phyloP scores from a whole-genome alignment of 352 stramenopile species.

The Pythium folliculosum region DNA sequence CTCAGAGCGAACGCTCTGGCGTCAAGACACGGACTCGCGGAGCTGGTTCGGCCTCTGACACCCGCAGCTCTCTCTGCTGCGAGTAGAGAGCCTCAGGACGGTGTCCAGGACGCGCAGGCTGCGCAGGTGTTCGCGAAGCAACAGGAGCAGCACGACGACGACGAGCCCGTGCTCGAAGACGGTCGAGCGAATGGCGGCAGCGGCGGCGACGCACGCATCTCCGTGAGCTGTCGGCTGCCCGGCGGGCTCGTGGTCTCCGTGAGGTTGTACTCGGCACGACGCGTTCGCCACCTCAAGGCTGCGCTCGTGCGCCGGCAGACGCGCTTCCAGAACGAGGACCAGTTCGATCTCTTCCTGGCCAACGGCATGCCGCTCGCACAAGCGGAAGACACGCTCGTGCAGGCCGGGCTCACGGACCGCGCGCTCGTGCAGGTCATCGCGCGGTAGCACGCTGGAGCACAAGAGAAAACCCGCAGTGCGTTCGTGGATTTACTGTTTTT shows the following conservation, averaged over 20 bases:
- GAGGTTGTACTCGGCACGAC: slow-evolving; percentile 43
- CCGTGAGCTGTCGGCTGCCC: slow-evolving; percentile 55
- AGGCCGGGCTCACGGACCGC: slow-evolving; percentile 41
- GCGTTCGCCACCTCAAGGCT: slow-evolving; percentile 57
- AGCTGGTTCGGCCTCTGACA: slow-evolving; percentile 34
- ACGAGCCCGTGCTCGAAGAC: background rate
- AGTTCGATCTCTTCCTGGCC: slow-evolving; percentile 57
- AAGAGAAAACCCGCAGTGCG: background rate
- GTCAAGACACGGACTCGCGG: slow-evolving; percentile 42
- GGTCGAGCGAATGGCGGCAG: background rate
- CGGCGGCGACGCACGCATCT: slow-evolving; percentile 31
- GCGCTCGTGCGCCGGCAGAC: slow-evolving; percentile 42
- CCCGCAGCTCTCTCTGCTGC: background rate
- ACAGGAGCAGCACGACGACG: background rate
- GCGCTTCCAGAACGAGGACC: slow-evolving; percentile 45
- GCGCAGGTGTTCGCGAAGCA: background rate
- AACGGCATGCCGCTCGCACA: slow-evolving; percentile 40
- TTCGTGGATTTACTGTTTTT: no score
- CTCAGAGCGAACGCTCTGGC: slow-evolving; percentile 53
- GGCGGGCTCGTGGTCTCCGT: slow-evolving; percentile 52
- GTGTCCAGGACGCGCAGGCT: background rate
- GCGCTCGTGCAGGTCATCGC: slow-evolving; percentile 48
- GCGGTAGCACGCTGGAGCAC: background rate
- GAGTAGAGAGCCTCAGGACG: background rate
- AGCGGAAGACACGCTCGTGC: slow-evolving; percentile 39